These are phyloP conservation scores for Cryphonectria naterciae DNA, from an alignment of 2,329 filamentous ascomycete genomes.

Conservation along the genomic window DNA sequence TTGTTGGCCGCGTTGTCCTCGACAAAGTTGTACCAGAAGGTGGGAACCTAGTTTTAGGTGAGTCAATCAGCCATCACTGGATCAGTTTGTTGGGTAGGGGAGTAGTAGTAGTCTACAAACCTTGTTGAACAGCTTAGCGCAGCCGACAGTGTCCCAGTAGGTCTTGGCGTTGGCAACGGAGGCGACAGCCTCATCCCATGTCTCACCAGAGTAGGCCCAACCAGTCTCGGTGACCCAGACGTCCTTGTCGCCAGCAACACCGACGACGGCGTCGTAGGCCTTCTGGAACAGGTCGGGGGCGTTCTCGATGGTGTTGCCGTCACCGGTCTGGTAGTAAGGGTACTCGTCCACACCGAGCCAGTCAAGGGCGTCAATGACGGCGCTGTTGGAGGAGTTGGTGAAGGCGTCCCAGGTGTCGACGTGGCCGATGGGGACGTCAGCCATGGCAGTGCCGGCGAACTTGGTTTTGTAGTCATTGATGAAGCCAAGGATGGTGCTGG, in stretches of 20 bases:
- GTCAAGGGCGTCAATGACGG: slow-evolving; percentile 71
- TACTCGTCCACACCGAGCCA: slow-evolving; percentile 86
- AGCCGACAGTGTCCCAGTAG: slow-evolving; percentile 83
- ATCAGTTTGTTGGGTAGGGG: neutral
- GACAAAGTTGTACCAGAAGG: slow-evolving; percentile 80
- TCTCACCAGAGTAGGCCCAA: slow-evolving; percentile 23
- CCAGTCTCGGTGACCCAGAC: slow-evolving; percentile 31
- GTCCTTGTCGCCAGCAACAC: slow-evolving; percentile 48
- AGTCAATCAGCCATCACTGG: neutral
- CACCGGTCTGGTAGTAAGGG: slow-evolving; percentile 78
- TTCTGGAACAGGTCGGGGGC: slow-evolving; percentile 70
- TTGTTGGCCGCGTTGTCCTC: slow-evolving; percentile 64
- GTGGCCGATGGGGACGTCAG: slow-evolving; percentile 70
- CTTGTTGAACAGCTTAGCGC: slow-evolving; percentile 64
- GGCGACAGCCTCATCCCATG: slow-evolving; percentile 25
- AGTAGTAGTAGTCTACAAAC: neutral
- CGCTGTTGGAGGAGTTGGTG: slow-evolving; percentile 72
- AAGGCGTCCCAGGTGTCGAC: slow-evolving; percentile 89
- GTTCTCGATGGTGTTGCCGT: slow-evolving; percentile 67
- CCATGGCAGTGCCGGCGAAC: slow-evolving; percentile 65
- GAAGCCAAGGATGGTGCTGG: slow-evolving; percentile 67
- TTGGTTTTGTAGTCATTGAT: slow-evolving; percentile 69
- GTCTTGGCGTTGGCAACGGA: slow-evolving; percentile 64
- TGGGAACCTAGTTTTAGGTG: slow-evolving; percentile 48
- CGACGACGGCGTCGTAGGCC: slow-evolving; percentile 63